A percentile compares a stretch with the other conserved stretches of the same genome.
Evolutionary conservation across 768 basidiomycete species (phyloP).

Genomic region (Lentinus brumalis): DNA sequence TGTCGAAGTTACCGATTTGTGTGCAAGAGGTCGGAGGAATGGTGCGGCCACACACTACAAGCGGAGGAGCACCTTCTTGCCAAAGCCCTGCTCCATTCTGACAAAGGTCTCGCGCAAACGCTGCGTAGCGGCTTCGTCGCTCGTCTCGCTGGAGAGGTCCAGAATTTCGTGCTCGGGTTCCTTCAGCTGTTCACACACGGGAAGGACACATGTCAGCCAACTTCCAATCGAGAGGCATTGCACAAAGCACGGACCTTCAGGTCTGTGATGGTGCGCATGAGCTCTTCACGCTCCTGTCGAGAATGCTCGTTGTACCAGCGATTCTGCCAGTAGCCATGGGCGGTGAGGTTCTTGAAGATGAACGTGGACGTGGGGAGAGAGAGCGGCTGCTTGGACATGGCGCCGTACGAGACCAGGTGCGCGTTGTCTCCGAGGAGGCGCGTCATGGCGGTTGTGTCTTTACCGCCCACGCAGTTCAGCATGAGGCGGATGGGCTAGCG

Average conservation of each 20-base stretch:
- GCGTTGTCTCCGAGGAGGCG: slow-evolving; percentile 65
- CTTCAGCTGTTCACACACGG: slow-evolving; percentile 48
- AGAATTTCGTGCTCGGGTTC: slow-evolving; percentile 73
- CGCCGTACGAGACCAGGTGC: slow-evolving; percentile 85
- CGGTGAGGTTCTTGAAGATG: slow-evolving; percentile 82
- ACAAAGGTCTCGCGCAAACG: slow-evolving; percentile 38
- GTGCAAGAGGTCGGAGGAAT: too few species aligned
- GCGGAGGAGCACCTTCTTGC: slow-evolving; percentile 52
- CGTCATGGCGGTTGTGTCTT: slow-evolving; percentile 68
- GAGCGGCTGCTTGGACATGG: slow-evolving; percentile 85
- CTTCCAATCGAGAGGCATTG: neutral
- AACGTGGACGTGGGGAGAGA: slow-evolving; percentile 75
- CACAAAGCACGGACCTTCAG: slow-evolving; percentile 43
- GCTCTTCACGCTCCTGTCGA: slow-evolving; percentile 37
- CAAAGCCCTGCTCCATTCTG: slow-evolving; percentile 40
- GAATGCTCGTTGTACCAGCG: slow-evolving; percentile 63
- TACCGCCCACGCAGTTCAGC: slow-evolving; percentile 67
- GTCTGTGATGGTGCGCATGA: slow-evolving; percentile 47
- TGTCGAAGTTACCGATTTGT: too few species aligned
- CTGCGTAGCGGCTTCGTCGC: slow-evolving; percentile 39
- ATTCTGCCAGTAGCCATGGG: slow-evolving; percentile 79
- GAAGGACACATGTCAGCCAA: slow-evolving; percentile 1
- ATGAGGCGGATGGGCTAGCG: slow-evolving; percentile 46
- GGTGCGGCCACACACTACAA: slow-evolving; percentile 27
- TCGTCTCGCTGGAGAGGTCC: slow-evolving; percentile 42